phyloP scores from a whole-genome alignment of 805 yeast genomes.

The Metschnikowia peoriensis region DNA sequence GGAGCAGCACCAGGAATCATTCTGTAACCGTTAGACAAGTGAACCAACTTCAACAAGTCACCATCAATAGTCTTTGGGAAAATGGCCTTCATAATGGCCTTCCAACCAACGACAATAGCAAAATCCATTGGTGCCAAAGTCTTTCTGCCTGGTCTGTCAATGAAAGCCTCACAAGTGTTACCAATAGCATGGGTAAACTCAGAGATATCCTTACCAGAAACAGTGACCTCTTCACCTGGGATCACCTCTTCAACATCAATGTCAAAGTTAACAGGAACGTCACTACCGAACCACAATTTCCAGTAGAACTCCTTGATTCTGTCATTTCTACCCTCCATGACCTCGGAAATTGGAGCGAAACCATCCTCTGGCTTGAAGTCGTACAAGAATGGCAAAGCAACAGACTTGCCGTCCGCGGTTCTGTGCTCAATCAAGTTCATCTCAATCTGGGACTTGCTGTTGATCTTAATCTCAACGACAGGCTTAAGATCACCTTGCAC shows the following conservation, averaged over 20 bases:
- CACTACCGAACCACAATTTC: constrained; percentile 88
- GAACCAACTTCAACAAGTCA: constrained; percentile 90
- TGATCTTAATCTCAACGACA: constrained; percentile 61
- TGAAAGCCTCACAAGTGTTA: constrained; percentile 94
- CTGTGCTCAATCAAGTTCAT: constrained; percentile 83
- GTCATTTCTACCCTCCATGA: constrained; percentile 84
- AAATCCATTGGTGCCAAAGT: constrained; percentile 98
- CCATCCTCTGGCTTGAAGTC: constrained; percentile 81
- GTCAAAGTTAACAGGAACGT: constrained; percentile 59
- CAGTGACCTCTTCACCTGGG: constrained; percentile 63
- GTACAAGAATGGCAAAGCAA: constrained; percentile 74
- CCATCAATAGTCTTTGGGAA: constrained; percentile 97
- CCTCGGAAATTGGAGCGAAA: constrained; percentile 92
- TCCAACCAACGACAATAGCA: constrained; percentile 98
- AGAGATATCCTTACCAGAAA: constrained; percentile 74
- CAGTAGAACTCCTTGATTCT: constrained; percentile 96
- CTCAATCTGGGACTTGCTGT: constrained; percentile 53
- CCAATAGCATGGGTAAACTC: constrained; percentile 97
- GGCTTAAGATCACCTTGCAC: constrained; percentile 68
- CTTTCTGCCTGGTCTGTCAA: constrained; percentile 78
- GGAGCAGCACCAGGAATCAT: constrained; percentile 92
- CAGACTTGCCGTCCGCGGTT: constrained; percentile 73
- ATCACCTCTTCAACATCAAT: constrained; percentile 71
- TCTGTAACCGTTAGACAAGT: constrained; percentile 89
- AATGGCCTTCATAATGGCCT: constrained; percentile 95